Evolutionary conservation across 129 eudicot species (phyloP).

Genomic region (Daucus carota): DNA sequence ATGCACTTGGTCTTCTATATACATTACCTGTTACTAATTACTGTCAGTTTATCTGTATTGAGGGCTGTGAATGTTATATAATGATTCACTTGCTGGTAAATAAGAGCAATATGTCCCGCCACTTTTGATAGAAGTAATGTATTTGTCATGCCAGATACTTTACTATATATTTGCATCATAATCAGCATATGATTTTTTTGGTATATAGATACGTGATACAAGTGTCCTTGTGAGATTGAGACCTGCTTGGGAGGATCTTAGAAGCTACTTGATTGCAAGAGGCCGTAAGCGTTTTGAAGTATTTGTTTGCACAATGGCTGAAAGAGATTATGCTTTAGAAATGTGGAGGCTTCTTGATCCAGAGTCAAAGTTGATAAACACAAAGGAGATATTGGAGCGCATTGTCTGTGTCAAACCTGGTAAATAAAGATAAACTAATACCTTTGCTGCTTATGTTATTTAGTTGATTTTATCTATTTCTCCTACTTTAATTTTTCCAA

Average conservation of each 20-base stretch:
- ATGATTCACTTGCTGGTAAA: neutral
- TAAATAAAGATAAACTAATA: slow-evolving; percentile 18
- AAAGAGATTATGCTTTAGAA: slow-evolving; percentile 98
- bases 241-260: slow-evolving; percentile 99
- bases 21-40: neutral
- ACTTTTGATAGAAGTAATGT: neutral
- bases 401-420: slow-evolving; percentile 97
- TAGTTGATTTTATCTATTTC: neutral
- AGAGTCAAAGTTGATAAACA: slow-evolving; percentile 71
- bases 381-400: slow-evolving; percentile 61
- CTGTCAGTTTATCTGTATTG: neutral
- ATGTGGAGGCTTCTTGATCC: slow-evolving; percentile 99
- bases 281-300: slow-evolving; percentile 99
- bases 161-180: neutral
- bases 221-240: slow-evolving; percentile 98
- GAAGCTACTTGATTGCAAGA: slow-evolving; percentile 94
- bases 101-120: neutral
- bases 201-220: slow-evolving; percentile 87
- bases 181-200: neutral
- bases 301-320: slow-evolving; percentile 99
- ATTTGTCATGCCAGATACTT: neutral
- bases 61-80: neutral
- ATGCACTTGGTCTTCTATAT: neutral
- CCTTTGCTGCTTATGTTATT: neutral
- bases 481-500: neutral